phyloP scores from a whole-genome alignment of 371 early-diverging fungal species.

The Umbelopsis sp. region DNA sequence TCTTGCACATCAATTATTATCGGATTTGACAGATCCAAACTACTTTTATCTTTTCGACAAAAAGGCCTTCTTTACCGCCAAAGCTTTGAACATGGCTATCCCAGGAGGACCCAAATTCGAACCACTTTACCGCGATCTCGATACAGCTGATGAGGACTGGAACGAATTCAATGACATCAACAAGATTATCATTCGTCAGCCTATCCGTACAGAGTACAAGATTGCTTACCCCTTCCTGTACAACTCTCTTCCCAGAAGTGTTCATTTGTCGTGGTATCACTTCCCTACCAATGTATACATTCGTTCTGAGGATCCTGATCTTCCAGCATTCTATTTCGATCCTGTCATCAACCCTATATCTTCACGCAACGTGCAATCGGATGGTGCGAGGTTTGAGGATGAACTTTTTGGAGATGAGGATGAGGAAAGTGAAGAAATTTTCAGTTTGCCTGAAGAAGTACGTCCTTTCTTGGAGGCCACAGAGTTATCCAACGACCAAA shows the following conservation, averaged over 20 bases:
- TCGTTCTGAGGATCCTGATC: conserved; percentile 91
- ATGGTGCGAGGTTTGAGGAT: conserved; percentile 72
- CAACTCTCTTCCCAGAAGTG: conserved; percentile 94
- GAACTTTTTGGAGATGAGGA: conserved; percentile 84
- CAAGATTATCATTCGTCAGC: conserved; percentile 98
- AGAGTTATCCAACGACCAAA: conserved; percentile 88
- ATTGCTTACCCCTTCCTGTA: conserved; percentile 98
- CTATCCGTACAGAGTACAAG: conserved; percentile 97
- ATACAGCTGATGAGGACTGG: conserved; percentile 98
- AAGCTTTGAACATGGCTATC: conserved; percentile 98
- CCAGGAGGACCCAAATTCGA: conserved; percentile 99
- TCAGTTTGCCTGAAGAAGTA: conserved; percentile 81
- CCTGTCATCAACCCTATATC: conserved; percentile 97
- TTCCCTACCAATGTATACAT: conserved; percentile 90
- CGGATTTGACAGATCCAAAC: conserved; percentile 93
- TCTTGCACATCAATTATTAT: conserved; percentile 90
- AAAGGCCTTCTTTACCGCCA: conserved; percentile 95
- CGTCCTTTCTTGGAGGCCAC: conserved; percentile 83
- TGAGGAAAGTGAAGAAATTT: conserved; percentile 70
- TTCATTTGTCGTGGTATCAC: conserved; percentile 93
- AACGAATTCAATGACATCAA: conserved; percentile 99
- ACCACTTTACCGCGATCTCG: conserved; percentile 93
- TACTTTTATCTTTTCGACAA: conserved; percentile 97
- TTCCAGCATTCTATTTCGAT: conserved; percentile 97
- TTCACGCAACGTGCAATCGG: conserved; percentile 69